These are phyloP conservation scores for Pontederia crassipes DNA, from an alignment of 176 grass and related monocot genomes.

Conservation along the genomic window DNA sequence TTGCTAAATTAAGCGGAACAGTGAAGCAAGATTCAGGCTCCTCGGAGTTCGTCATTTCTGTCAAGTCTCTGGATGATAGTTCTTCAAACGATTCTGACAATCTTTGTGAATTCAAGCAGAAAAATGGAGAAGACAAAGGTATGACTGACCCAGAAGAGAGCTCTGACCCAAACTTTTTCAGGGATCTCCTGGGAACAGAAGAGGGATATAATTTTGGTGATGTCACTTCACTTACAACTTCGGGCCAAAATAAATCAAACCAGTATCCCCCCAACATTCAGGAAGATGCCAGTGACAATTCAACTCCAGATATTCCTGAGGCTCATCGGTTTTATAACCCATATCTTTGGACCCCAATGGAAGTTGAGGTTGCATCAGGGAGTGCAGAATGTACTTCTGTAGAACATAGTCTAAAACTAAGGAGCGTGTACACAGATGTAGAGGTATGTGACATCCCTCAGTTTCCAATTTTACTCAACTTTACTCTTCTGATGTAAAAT, in stretches of 20 bases:
- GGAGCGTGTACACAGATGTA: constrained; percentile 82
- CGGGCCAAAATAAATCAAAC: constrained; percentile 12
- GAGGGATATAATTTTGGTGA: constrained; percentile 22
- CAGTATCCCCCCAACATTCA: neutral
- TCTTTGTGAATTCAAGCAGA: neutral
- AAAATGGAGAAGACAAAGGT: constrained; percentile 3
- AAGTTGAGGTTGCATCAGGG: constrained; percentile 71
- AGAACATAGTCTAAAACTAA: constrained; percentile 75
- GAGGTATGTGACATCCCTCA: constrained; percentile 39
- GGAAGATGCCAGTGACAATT: constrained; percentile 9
- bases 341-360: constrained; percentile 60
- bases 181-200: constrained; percentile 43
- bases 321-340: constrained; percentile 37
- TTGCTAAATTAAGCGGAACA: constrained; percentile 25
- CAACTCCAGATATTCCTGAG: neutral
- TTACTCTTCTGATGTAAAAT: too few species aligned
- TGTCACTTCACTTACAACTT: constrained; percentile 15
- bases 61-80: neutral
- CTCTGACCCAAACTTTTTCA: constrained; percentile 57
- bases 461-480: neutral
- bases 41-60: neutral
- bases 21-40: constrained; percentile 21
- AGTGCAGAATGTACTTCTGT: constrained; percentile 56
- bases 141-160: constrained; percentile 26
- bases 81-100: neutral